Conservation (phyloP, 352 stramenopile species). For the Pythium graminicola region DNA sequence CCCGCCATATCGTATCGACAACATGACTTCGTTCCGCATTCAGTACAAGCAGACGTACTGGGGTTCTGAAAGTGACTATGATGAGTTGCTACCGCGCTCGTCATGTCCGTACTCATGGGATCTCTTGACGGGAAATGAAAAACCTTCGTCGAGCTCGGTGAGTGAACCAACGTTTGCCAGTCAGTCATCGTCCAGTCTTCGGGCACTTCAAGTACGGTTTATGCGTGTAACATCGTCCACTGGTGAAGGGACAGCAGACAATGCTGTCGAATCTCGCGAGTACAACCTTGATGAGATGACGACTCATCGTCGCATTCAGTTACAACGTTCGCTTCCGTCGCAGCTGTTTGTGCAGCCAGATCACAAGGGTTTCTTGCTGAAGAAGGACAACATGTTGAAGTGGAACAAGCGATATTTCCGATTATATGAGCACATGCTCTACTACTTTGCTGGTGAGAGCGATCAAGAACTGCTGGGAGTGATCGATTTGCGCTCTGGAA, state of each 20-base stretch:
- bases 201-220: conserved; percentile 79
- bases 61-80: conserved; percentile 62
- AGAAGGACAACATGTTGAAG: conserved; percentile 87
- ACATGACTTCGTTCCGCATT: conserved; percentile 88
- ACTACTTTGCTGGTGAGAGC: conserved; percentile 82
- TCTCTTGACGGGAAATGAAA: conserved; percentile 58
- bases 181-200: conserved; percentile 48
- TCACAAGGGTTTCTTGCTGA: conserved; percentile 72
- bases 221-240: conserved; percentile 83
- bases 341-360: conserved; percentile 73
- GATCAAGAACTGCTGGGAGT: conserved; percentile 82
- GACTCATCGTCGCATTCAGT: conserved; percentile 62
- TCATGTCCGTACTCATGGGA: conserved; percentile 87
- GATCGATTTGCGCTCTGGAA: conserved; percentile 67
- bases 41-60: conserved; percentile 80
- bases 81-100: conserved; percentile 62
- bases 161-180: conserved; percentile 63
- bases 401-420: conserved; percentile 88
- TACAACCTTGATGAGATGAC: conserved; percentile 87
- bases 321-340: conserved; percentile 76
- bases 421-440: conserved; percentile 83
- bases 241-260: conserved; percentile 43
- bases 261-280: conserved; percentile 79
- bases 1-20: conserved; percentile 87
- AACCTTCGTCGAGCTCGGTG: conserved; percentile 42